These are phyloP conservation scores for Phaffia australis DNA, from an alignment of 768 basidiomycete genomes.

Conservation along the genomic window DNA sequence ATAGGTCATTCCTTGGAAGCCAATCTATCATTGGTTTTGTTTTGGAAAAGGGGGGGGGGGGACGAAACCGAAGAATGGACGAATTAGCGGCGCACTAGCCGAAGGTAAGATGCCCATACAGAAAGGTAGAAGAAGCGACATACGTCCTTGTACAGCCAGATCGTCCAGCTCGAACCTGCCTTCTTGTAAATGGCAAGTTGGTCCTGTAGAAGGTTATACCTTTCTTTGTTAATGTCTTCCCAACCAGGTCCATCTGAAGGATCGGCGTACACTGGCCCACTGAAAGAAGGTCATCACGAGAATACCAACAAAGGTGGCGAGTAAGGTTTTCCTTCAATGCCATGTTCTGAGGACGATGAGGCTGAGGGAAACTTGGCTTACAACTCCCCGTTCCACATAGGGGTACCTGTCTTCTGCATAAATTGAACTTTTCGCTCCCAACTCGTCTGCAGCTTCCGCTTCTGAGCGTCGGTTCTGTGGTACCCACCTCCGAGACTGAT, in stretches of 20 bases:
- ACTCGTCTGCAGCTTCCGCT: conserved; percentile 45
- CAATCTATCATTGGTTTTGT: conserved; percentile 52
- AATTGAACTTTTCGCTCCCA: conserved; percentile 66
- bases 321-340: conserved; percentile 2
- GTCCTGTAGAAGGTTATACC: conserved; percentile 59
- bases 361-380: not conserved
- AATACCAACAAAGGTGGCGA: conserved; percentile 9
- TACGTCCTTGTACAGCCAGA: conserved; percentile 65
- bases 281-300: conserved; percentile 47
- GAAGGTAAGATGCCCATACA: not conserved
- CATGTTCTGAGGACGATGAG: not conserved
- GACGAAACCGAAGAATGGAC: too few relatives aligned
- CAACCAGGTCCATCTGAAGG: conserved; percentile 47
- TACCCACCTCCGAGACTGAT: conserved; percentile 16
- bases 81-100: too few relatives aligned
- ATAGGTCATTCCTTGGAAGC: conserved; percentile 37
- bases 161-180: conserved; percentile 52
- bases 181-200: conserved; percentile 63
- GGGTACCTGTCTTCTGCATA: conserved; percentile 49
- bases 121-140: not conserved
- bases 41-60: too few relatives aligned
- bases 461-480: conserved; percentile 44
- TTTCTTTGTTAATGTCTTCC: conserved; percentile 53
- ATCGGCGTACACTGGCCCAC: conserved; percentile 66
- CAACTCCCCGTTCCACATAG: conserved; percentile 30